Evolutionary conservation across 441 rosid species (phyloP), one percentile per base, ranked within the genome.

Genomic region (Euphorbia corollata): DNA sequence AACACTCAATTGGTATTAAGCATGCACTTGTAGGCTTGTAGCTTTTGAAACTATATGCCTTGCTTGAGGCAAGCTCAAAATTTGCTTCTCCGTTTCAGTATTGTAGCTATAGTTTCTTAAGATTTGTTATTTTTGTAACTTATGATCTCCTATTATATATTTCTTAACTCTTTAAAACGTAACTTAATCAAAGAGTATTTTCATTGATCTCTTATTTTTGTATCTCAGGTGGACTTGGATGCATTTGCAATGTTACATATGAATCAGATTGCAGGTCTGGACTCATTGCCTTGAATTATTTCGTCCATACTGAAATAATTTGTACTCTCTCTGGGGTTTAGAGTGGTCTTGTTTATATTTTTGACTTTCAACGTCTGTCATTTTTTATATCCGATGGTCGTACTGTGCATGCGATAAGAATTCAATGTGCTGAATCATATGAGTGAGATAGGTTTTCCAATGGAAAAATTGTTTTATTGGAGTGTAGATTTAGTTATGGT

Each of bases 241-340:
- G 96, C 85, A 81, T 93, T 68, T 93, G 99, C 89, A 85, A 85
- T 78, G 85, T 89, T 63, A 84, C 85, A 13, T 84, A 78, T 23
- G 85, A 83, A 71, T 87, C 97, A 73, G 73, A 80, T 38, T 93
- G 99, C 93, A 93, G 99, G 99, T 93, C 63, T 63, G 47, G 36
- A 3, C 39, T 56, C 9, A 5, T 1, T 59, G 54, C 58, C 47
- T 70, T 64, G 61, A 68, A 41, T 74, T 48, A 59, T 58, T 48
- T 15, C 54, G 4, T 61, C 30, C 55, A n/a, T 66, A 38, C 16
- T 54, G 41, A 55, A 50, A 48, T 66, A 43, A 32, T 48, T n/a
- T 47, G 59, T 67, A 16, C 32, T 18, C 57, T 59, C 50, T 23
- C 16, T 63, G 8, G 48, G 24, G 63, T 64, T 3, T 65, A 45